phyloP scores from a whole-genome alignment of 345 rosid species.

The Eucalyptus cloeziana region DNA sequence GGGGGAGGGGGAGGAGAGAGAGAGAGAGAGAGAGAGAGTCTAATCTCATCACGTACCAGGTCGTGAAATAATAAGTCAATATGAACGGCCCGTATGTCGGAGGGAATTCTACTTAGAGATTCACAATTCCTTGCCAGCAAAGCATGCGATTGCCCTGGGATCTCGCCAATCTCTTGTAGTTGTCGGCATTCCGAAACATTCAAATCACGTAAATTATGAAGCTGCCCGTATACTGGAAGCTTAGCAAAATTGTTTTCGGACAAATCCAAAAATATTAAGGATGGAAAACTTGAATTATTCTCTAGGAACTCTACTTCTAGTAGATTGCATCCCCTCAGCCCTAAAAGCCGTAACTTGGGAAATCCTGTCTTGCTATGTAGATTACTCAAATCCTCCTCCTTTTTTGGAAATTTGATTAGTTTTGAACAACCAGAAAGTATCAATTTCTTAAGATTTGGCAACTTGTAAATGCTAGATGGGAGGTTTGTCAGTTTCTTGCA shows the following conservation, averaged over 20 bases:
- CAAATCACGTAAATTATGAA: rapidly evolving
- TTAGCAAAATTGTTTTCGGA: background rate
- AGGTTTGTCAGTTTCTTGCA: background rate
- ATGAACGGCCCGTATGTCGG: no score
- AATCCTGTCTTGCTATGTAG: background rate
- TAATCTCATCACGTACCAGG: no score
- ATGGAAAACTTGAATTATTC: background rate
- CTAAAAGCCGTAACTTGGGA: background rate
- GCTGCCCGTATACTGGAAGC: no score
- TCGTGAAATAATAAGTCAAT: no score
- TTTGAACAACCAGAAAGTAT: background rate
- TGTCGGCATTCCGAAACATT: no score
- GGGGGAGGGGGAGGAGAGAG: background rate
- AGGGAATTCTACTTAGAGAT: no score
- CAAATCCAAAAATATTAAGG: rapidly evolving
- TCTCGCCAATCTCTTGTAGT: no score
- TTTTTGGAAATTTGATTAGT: background rate
- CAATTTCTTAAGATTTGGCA: background rate
- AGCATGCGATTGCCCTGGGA: rapidly evolving
- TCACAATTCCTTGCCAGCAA: no score
- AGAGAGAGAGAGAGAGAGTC: no score
- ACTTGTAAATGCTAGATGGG: background rate
- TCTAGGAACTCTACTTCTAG: background rate
- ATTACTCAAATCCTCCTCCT: background rate
- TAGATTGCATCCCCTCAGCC: background rate